Percentiles rank a stretch among this genome's conserved stretches.
phyloP scores from a whole-genome alignment of 192 early-diverging fungal genomes.

The Backusella morwellensis region DNA sequence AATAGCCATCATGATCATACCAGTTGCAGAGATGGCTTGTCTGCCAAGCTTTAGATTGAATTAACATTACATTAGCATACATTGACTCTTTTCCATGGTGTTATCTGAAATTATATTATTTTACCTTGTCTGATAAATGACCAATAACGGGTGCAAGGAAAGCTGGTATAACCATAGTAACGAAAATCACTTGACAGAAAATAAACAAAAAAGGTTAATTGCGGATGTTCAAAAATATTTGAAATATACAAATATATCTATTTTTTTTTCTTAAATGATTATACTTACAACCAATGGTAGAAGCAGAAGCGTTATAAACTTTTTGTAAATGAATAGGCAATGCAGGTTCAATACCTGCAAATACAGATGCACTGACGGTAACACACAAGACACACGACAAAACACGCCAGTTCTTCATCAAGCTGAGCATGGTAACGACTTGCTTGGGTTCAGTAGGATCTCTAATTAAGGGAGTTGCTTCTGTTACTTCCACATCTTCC shows the following conservation, averaged over 20 bases:
- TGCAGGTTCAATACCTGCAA: conserved; percentile 58
- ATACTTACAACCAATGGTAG: conserved; percentile 41
- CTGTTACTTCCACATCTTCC: conserved; percentile 11
- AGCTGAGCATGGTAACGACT: conserved; percentile 38
- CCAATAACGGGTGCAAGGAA: conserved; percentile 60
- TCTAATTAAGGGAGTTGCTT: neutral
- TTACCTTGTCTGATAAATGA: conserved; percentile 41
- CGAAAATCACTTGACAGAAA: conserved; percentile 50
- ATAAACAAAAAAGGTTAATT: conserved; percentile 9
- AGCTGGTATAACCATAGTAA: conserved; percentile 68
- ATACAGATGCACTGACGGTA: conserved; percentile 47
- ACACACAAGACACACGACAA: conserved; percentile 41
- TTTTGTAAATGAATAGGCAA: conserved; percentile 50
- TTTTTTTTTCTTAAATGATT: neutral
- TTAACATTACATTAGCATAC: neutral
- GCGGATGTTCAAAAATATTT: neutral
- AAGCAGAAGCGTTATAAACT: conserved; percentile 34
- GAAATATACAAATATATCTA: conserved; percentile 14
- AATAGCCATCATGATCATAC: conserved; percentile 49
- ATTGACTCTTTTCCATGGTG: neutral
- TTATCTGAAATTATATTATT: neutral
- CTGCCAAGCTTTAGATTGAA: conserved; percentile 35
- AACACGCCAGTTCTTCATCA: conserved; percentile 48
- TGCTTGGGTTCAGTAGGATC: conserved; percentile 4
- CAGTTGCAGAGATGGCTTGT: conserved; percentile 40